Base-by-base conservation (phyloP, 345 rosid species). In the Draba incana region DNA sequence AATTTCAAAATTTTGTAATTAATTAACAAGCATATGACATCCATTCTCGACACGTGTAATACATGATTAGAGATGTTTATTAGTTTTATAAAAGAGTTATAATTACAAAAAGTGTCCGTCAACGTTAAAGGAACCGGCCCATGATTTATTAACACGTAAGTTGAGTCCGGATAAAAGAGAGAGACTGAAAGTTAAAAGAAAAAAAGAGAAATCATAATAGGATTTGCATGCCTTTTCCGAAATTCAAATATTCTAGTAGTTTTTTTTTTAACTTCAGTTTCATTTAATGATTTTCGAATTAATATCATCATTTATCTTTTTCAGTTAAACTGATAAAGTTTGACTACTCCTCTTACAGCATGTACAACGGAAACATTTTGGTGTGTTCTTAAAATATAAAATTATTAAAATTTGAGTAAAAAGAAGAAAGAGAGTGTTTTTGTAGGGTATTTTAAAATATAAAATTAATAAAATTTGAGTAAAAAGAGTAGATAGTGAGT, bases 41-140 rank as follows among this genome's bases (percentile, higher is more conserved):
- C 4, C n/a, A 3, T 41, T 4, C 0, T 14, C 10, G 68, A 74
- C 72, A 66, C 68, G 72, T 74, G 62, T 59, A 51, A 25, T 25
- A 8, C 6, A 66, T 66, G 56, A 73, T 43, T 66, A 59, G 56
- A 15, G 10, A 15, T 48, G 72, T 42, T 43, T 25, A 15, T 14
- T 41, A 8, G 1, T 39, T 35, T n/a, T 37, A 12, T 4, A 11
- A 20, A 43, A 33, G 49, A 57, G 57, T 71, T 71, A 56, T 72
- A 45, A 72, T 49, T 58, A 8, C 43, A 5, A 59, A 73, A 66
- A n/a, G 25, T 74, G 43, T 3, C 33, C 43, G 72, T 74, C 72
- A 74, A 44, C 66, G 68, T 51, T 59, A 51, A 66, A 35, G 55
- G 20, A 66, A 35, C 28, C 51, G 61, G 46, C 68, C 72, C 53